Conservation (phyloP, 2,329 filamentous ascomycete genomes). For the Zymoseptoria ardabiliae region DNA sequence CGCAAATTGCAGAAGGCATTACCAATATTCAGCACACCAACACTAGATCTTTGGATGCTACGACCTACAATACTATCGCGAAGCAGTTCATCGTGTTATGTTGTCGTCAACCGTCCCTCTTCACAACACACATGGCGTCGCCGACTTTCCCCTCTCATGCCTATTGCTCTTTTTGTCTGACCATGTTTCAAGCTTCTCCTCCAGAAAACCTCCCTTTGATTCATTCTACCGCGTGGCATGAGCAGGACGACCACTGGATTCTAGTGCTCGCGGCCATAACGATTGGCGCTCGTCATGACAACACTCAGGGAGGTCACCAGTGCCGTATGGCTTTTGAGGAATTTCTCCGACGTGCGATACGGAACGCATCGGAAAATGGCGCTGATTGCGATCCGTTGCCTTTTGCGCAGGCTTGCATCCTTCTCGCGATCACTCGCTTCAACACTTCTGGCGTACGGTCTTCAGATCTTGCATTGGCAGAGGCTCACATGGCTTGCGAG, state of each 20-base stretch:
- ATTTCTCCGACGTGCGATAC: constrained; percentile 1
- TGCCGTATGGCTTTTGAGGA: not conserved
- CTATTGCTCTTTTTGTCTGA: not conserved
- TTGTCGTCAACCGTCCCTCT: not conserved
- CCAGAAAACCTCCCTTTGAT: not conserved
- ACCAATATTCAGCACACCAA: not conserved
- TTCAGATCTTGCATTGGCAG: not conserved
- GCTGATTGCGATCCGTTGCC: constrained; percentile 4
- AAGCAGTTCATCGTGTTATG: not conserved
- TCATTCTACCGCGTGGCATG: not conserved
- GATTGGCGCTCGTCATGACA: not conserved
- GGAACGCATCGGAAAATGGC: not conserved
- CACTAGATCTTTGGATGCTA: not conserved
- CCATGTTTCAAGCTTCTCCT: not conserved
- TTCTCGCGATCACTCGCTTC: constrained; percentile 3
- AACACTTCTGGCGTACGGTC: not conserved
- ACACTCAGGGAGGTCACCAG: not conserved
- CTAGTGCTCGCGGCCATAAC: constrained; percentile 1
- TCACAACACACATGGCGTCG: not conserved
- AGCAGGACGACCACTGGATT: not conserved
- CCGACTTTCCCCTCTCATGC: not conserved
- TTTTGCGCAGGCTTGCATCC: constrained; percentile 4
- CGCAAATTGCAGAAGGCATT: not conserved
- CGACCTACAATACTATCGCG: not conserved
- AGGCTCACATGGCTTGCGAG: not conserved